These are phyloP conservation scores for Scleroderma citrinum DNA, from an alignment of 768 basidiomycete genomes.

Conservation along the genomic window DNA sequence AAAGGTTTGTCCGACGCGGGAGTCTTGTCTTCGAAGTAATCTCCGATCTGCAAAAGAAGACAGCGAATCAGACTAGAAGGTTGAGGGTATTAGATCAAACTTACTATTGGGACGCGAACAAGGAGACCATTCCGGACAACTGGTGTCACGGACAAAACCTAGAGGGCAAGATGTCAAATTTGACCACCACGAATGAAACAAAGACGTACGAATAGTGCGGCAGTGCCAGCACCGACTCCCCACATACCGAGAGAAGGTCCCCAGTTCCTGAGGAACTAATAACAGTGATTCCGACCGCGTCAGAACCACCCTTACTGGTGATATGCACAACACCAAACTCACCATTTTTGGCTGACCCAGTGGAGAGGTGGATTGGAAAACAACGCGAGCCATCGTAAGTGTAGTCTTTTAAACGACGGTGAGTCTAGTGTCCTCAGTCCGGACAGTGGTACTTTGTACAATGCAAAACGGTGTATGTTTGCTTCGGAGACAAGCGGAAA, in stretches of 20 bases:
- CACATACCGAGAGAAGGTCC: slow-evolving; percentile 55
- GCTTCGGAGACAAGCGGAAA: not conserved
- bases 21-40: slow-evolving; percentile 72
- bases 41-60: slow-evolving; percentile 44
- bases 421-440: too few relatives aligned
- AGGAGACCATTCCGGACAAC: slow-evolving; percentile 72
- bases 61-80: not conserved
- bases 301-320: not conserved
- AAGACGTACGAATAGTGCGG: slow-evolving; percentile 54
- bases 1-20: slow-evolving; percentile 84
- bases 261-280: slow-evolving; percentile 54
- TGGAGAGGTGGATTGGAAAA: slow-evolving; percentile 21
- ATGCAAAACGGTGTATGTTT: not conserved
- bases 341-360: slow-evolving; percentile 13
- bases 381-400: slow-evolving; percentile 30
- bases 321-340: not conserved
- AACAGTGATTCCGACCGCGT: not conserved
- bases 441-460: not conserved
- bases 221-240: slow-evolving; percentile 64
- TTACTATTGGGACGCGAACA: slow-evolving; percentile 67
- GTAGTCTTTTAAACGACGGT: too few relatives aligned
- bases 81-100: slow-evolving; percentile 23
- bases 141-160: slow-evolving; percentile 83
- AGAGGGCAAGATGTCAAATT: slow-evolving; percentile 6
- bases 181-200: not conserved